Conservation (phyloP, 1,284 basidiomycete species). For the Athelia psychrophila region DNA sequence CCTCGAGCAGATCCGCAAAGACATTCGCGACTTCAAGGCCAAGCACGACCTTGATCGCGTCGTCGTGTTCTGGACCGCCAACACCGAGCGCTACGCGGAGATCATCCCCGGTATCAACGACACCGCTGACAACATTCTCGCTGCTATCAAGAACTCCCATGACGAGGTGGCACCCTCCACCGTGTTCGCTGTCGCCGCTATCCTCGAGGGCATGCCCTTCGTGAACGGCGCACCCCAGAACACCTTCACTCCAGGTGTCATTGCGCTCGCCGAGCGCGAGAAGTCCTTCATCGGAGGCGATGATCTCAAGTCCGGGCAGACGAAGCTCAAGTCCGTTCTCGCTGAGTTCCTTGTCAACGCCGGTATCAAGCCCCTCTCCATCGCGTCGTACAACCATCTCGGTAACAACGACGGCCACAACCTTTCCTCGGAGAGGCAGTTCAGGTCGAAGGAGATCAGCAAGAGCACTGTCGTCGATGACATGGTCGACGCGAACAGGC, state of each 20-base stretch:
- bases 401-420: slow-evolving; percentile 98
- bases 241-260: slow-evolving; percentile 96
- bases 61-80: slow-evolving; percentile 97
- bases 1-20: slow-evolving; percentile 88
- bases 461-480: slow-evolving; percentile 98
- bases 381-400: slow-evolving; percentile 98
- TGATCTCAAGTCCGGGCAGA: slow-evolving; percentile 95
- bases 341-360: slow-evolving; percentile 99
- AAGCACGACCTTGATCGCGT: slow-evolving; percentile 84
- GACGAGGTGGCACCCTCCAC: slow-evolving; percentile 94
- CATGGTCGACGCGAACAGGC: slow-evolving; percentile 90
- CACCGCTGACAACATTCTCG: slow-evolving; percentile 87
- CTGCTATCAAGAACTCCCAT: slow-evolving; percentile 83
- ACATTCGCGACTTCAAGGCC: slow-evolving; percentile 93
- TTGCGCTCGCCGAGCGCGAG: slow-evolving; percentile 88
- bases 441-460: slow-evolving; percentile 97
- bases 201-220: slow-evolving; percentile 94
- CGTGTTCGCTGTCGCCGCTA: slow-evolving; percentile 93
- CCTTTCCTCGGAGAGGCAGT: slow-evolving; percentile 89
- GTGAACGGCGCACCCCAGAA: slow-evolving; percentile 99
- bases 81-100: slow-evolving; percentile 97
- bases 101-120: slow-evolving; percentile 96
- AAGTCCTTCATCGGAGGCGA: slow-evolving; percentile 96
- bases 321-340: slow-evolving; percentile 93
- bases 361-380: slow-evolving; percentile 97